Evolutionary conservation across 2,329 filamentous ascomycete genomes (phyloP).

Genomic region (Fusarium pseudonygamai): DNA sequence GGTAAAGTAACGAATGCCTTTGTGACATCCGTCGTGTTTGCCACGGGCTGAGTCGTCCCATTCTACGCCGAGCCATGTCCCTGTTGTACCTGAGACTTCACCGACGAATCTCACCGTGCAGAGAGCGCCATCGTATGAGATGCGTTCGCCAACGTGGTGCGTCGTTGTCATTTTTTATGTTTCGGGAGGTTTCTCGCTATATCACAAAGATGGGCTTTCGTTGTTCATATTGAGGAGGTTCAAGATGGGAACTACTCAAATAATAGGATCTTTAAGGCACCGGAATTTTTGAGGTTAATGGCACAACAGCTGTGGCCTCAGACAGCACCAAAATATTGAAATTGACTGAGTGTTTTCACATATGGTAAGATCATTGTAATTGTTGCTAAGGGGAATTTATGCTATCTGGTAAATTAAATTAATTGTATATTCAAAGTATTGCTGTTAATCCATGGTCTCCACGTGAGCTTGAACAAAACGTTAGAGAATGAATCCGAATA

Average conservation of each 20-base stretch:
- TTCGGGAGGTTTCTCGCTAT: neutral
- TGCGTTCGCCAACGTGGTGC: constrained; percentile 72
- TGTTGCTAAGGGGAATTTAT: neutral
- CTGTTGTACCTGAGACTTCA: constrained; percentile 76
- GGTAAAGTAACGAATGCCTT: constrained; percentile 81
- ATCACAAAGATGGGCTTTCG: neutral
- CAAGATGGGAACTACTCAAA: neutral
- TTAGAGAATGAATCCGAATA: no score
- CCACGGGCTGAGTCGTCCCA: constrained; percentile 91
- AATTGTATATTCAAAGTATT: neutral
- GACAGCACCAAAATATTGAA: neutral
- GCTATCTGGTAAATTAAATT: neutral
- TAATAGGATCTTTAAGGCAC: constrained; percentile 8
- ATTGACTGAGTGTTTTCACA: neutral
- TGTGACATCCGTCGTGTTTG: constrained; percentile 89
- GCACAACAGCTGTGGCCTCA: neutral
- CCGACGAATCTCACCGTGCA: constrained; percentile 91
- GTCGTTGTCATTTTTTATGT: constrained; percentile 49
- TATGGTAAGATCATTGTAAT: neutral
- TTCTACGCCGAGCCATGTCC: constrained; percentile 92
- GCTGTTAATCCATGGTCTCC: fast-evolving
- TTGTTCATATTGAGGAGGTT: neutral
- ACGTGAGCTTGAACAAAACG: neutral
- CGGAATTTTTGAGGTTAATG: constrained; percentile 26
- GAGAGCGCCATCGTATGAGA: constrained; percentile 79